Evolutionary conservation across 306 rosid genomes (phyloP).

Genomic region (Oxytropis ochrocephala): DNA sequence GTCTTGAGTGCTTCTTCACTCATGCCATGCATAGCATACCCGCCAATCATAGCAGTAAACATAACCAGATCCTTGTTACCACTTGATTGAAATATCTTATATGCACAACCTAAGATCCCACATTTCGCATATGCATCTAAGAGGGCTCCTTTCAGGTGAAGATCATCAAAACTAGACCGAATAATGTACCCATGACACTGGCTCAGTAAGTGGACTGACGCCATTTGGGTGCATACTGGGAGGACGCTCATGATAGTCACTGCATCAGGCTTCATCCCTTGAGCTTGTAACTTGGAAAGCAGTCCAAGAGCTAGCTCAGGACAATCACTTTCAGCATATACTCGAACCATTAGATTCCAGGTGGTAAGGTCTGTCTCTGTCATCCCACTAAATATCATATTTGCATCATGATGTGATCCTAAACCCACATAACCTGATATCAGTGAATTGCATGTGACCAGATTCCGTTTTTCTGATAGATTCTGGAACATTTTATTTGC

Average conservation of each 20-base stretch:
- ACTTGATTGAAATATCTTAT: slow-evolving; percentile 50
- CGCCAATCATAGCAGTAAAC: slow-evolving; percentile 82
- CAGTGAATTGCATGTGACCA: slow-evolving; percentile 67
- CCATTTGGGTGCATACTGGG: slow-evolving; percentile 62
- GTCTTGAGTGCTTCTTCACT: slow-evolving; percentile 60
- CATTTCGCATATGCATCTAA: slow-evolving; percentile 85
- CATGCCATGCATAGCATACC: slow-evolving; percentile 82
- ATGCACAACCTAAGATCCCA: slow-evolving; percentile 52
- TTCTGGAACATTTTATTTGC: slow-evolving; percentile 50
- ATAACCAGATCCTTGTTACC: slow-evolving; percentile 68
- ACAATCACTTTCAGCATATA: slow-evolving; percentile 66
- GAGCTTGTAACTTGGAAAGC: slow-evolving; percentile 48
- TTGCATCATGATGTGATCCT: slow-evolving; percentile 57
- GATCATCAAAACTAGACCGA: slow-evolving; percentile 54
- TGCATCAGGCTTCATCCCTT: slow-evolving; percentile 72
- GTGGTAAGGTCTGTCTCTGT: slow-evolving; percentile 75
- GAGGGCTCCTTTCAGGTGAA: slow-evolving; percentile 59
- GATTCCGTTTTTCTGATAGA: slow-evolving; percentile 47
- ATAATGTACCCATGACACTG: slow-evolving; percentile 78
- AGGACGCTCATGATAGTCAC: slow-evolving; percentile 81
- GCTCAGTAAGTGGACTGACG: slow-evolving; percentile 52
- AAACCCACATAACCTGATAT: slow-evolving; percentile 59
- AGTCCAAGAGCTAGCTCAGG: slow-evolving; percentile 50
- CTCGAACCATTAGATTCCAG: slow-evolving; percentile 85
- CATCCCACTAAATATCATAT: slow-evolving; percentile 44